Evolutionary conservation across 2,329 filamentous ascomycete species (phyloP), one percentile per base, ranked within the genome.

Genomic region (Alternaria consortialis): DNA sequence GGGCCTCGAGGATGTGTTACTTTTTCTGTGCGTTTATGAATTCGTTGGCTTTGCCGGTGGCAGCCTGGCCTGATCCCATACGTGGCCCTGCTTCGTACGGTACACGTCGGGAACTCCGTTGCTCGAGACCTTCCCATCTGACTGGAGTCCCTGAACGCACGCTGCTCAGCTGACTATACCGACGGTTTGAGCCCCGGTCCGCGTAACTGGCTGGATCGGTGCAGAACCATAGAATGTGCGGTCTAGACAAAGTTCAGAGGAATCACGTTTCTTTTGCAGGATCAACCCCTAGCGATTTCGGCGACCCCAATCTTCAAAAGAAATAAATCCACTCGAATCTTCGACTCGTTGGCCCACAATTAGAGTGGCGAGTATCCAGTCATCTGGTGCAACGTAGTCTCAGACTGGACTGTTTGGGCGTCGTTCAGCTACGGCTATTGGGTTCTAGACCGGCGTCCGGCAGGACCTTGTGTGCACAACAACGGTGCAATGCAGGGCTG

Each of bases 231-330:
- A n/a, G 32, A n/a, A 36, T 23, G 36, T 8, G 20, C 32, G 32
- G 32, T 9, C 31, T 27, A 11, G 31, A 36, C 46, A 27, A 37
- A 36, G 13, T n/a, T 36, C 46, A 37, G 32, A 50, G 31, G 34
- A 34, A 50, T 31, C 46, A 50, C 46, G 20, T 50, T 50, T 34
- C 46, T 36, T 50, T 50, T 50, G 46, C 31, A 50, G 13, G 31
- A 37, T 50, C 20, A 36, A 25, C 20, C 31, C n/a, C 17, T 23
- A 27, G 13, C 32, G n/a, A 50, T 15, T 17, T 13, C 34, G 46
- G 20, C 31, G 20, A 32, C 34, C 46, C 34, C 31, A 34, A 36
- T 50, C 32, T 36, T 27, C 32, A 36, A 17, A 27, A 37, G 20
- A 50, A 37, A 36, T 6, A 8, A 7, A 15, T n/a, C 13, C 12